Base-by-base conservation (phyloP, 257 asterid species). In the Agastache rugosa region DNA sequence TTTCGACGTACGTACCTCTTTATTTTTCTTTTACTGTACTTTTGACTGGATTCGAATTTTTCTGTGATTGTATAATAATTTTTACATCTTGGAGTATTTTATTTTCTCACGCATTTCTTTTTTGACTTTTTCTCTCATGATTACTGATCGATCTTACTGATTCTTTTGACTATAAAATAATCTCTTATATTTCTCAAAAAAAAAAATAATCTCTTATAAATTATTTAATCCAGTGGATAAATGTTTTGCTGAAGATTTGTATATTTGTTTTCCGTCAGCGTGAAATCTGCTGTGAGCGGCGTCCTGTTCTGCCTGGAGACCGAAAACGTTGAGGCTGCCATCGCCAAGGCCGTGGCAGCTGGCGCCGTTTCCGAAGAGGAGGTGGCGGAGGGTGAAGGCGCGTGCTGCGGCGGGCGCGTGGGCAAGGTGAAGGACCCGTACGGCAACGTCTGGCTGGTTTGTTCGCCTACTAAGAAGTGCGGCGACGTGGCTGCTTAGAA, bases 351-450 rank as follows among this genome's bases (percentile, higher is more conserved):
- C 0, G 86, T 85, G 5, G 61, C 71, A 1, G 97, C 96, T 11
- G 98, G 98, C 0, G 97, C 89, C 0, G 55, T 78, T 4, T 6
- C 81, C 5, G 91, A 81, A 6, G 86, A 84, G 0, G 93, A 83
- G 69, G 39, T 72, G 42, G 11, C 63, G 0, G 91, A 85, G 47
- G 87, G 81, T 48, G 89, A 66, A 39, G 86, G 65, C 63, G 82
- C 79, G 51, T 85, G 85, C 78, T 77, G 86, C 69, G 90, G 91
- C 5, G 89, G 88, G 51, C 86, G 93, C 81, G 88, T 82, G 76
- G 96, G 87, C 1, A 81, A 81, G 80, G 80, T 91, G 25, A 85
- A 73, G 80, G 98, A 93, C 71, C 98, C 98, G 0, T 93, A 74
- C 78, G 98, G 96, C 73, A 80, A 83, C 41, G 22, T 88, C 11